Conservation (phyloP, 768 basidiomycete genomes). For the Tulasnella sp. region DNA sequence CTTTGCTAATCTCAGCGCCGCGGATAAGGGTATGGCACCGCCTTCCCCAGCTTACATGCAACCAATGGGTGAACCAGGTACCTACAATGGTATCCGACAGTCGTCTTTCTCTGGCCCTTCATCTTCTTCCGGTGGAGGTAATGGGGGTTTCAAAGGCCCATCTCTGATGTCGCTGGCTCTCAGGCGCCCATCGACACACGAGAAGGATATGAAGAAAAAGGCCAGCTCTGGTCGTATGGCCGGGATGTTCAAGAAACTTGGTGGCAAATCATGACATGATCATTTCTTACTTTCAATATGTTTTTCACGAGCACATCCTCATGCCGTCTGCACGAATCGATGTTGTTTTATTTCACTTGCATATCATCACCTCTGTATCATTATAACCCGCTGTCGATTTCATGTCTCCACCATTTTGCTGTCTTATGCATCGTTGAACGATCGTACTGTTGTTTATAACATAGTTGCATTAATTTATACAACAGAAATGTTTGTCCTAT, state of each 20-base stretch:
- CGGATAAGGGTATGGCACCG: not conserved
- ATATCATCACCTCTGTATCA: too few relatives aligned
- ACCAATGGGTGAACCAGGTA: not conserved
- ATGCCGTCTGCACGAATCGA: too few relatives aligned
- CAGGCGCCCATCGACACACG: not conserved
- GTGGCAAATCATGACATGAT: too few relatives aligned
- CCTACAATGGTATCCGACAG: slow-evolving; percentile 11
- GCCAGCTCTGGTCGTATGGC: slow-evolving; percentile 1
- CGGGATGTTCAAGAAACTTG: slow-evolving; percentile 13
- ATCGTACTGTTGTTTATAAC: too few relatives aligned
- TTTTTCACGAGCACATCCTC: too few relatives aligned
- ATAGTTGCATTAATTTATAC: too few relatives aligned
- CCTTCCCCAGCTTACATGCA: slow-evolving; percentile 1
- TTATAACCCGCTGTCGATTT: too few relatives aligned
- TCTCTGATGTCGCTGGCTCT: not conserved
- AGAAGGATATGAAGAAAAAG: slow-evolving; percentile 10
- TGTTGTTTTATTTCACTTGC: too few relatives aligned
- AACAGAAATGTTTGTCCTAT: too few relatives aligned
- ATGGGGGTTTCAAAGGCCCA: not conserved
- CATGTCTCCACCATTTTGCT: too few relatives aligned
- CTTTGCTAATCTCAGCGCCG: not conserved
- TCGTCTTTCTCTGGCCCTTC: slow-evolving; percentile 6
- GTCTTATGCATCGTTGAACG: too few relatives aligned
- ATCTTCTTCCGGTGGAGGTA: not conserved
- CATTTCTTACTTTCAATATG: too few relatives aligned